phyloP scores from a whole-genome alignment of 2,329 filamentous ascomycete species.

The Talaromyces islandicus region DNA sequence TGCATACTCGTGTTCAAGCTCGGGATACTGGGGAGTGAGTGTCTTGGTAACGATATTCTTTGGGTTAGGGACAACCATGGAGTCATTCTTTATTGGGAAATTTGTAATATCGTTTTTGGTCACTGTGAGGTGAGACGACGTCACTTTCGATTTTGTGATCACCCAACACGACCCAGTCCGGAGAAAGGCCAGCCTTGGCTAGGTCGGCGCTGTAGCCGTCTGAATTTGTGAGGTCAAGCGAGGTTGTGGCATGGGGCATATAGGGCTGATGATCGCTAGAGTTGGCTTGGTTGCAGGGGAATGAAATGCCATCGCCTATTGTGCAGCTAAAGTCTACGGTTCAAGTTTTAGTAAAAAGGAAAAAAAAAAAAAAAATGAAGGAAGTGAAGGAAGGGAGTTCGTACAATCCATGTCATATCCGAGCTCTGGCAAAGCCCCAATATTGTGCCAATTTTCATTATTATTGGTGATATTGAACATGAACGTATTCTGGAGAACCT shows the following conservation, averaged over 20 bases:
- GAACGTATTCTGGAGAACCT: background rate
- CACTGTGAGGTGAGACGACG: background rate
- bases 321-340: background rate
- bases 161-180: background rate
- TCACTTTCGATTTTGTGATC: background rate
- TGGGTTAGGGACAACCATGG: background rate
- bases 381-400: background rate
- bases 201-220: background rate
- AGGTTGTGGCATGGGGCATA: background rate
- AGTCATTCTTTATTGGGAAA: background rate
- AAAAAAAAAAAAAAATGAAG: background rate
- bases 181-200: background rate
- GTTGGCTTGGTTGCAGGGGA: background rate
- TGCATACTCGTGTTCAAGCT: background rate
- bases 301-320: background rate
- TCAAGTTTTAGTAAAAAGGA: background rate
- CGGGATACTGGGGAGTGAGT: background rate
- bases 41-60: background rate
- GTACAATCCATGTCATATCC: background rate
- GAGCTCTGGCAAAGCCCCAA: background rate
- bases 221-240: background rate
- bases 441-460: background rate
- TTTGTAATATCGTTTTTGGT: background rate
- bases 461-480: background rate
- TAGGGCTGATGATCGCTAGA: background rate